Evolutionary conservation across 345 rosid species (phyloP).

Genomic region (Eucalyptus microcorys): DNA sequence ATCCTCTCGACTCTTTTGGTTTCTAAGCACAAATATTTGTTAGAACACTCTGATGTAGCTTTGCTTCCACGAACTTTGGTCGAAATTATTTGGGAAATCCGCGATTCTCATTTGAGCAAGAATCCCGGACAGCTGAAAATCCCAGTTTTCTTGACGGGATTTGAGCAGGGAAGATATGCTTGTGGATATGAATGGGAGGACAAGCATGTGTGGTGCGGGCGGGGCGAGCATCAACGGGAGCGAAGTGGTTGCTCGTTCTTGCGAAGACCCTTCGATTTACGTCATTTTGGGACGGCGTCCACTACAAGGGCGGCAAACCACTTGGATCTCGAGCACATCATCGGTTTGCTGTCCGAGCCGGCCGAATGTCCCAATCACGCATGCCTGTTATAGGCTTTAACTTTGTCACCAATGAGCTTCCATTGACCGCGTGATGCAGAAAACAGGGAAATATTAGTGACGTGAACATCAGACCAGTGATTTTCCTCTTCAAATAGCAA

Average conservation of each 20-base stretch:
- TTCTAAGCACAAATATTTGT: not conserved
- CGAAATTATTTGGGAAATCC: not conserved
- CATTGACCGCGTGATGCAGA: not conserved
- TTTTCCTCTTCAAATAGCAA: not conserved
- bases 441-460: not conserved
- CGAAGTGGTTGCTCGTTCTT: conserved; percentile 22
- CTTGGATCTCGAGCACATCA: conserved; percentile 49
- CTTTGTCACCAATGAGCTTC: not conserved
- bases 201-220: conserved; percentile 1
- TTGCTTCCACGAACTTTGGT: not conserved
- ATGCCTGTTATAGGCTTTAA: conserved; percentile 30
- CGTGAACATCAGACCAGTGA: not conserved
- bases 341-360: conserved; percentile 46
- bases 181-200: conserved; percentile 26
- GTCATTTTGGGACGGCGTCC: conserved; percentile 50
- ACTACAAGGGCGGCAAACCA: conserved; percentile 46
- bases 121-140: not conserved
- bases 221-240: conserved; percentile 18
- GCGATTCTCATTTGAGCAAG: not conserved
- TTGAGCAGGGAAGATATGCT: conserved; percentile 25
- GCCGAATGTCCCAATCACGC: conserved; percentile 24
- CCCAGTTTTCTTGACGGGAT: conserved; percentile 8
- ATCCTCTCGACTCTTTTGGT: too few relatives aligned
- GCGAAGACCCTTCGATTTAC: conserved; percentile 29
- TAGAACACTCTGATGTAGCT: not conserved